phyloP scores from a whole-genome alignment of 225 moss, liverwort and hornwort species.

The Bryum argenteum region DNA sequence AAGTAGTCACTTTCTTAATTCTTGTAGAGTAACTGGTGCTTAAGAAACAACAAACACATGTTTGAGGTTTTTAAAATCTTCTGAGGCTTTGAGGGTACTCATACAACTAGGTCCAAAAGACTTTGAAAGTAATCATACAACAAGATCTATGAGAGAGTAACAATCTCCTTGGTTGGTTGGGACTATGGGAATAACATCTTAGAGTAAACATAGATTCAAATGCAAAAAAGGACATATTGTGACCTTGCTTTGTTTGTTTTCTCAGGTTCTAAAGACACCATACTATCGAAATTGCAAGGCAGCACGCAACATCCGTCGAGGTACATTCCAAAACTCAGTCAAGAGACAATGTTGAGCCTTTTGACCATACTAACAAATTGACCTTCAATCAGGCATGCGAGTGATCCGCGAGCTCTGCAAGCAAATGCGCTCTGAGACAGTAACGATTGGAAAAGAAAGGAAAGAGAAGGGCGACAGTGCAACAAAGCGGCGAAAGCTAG shows the following conservation, averaged over 20 bases:
- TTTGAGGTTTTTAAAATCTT: no score
- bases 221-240: neutral
- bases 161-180: no score
- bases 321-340: conserved; percentile 24
- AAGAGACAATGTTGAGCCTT: neutral
- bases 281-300: conserved; percentile 63
- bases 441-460: conserved; percentile 66
- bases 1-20: no score
- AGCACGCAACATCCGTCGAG: conserved; percentile 67
- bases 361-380: neutral
- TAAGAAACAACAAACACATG: no score
- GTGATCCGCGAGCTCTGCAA: conserved; percentile 65
- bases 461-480: conserved; percentile 55
- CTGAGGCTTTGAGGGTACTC: no score
- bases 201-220: neutral
- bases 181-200: no score
- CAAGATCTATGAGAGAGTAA: no score
- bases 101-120: no score
- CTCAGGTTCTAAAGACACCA: conserved; percentile 64
- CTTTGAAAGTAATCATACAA: no score
- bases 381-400: conserved; percentile 43
- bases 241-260: neutral
- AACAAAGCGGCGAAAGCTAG: conserved; percentile 52
- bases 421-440: conserved; percentile 66
- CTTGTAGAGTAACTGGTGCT: no score